Base-by-base conservation (phyloP, 371 early-diverging fungal genomes). In the Dinochytrium kinnereticum region DNA sequence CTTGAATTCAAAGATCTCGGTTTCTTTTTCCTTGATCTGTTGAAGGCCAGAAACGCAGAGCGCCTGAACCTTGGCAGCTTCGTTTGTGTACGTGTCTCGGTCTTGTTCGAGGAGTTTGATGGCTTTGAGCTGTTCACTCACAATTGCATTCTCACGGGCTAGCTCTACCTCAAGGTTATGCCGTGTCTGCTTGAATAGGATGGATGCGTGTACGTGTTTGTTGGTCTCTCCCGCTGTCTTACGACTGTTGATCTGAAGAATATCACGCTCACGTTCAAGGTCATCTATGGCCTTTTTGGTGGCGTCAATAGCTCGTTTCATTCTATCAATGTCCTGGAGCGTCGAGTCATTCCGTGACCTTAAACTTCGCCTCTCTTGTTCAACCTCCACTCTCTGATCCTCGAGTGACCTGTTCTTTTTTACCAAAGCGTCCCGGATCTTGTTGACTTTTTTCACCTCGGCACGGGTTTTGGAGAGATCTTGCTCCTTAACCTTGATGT, bases 111-210 rank as follows among this genome's bases (percentile, higher is more conserved):
- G 55, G 0, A 30, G 66, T 30, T 64, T 66, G 31, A 81, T 73
- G 21, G 53, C 64, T 57, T 76, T 71, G 10, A 76, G 59, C 37
- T 78, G 78, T 15, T 79, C 75, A 19, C 50, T 37, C 19, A 78
- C 61, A 31, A 85, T 85, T 30, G 69, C 64, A 24, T 77, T 55
- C 59, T 80, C 82, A 15, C 85, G 74, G 15, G 61, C 76, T 1
- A 84, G 68, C 53, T 87, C 86, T 13, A 86, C 71, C 71, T 86
- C 84, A 10, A 87, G 74, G 64, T 84, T 84, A 71, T 82, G 82
- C 24, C 82, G 81, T 38, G 78, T 73, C 68, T 86, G 86, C 51
- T 72, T 71, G 30, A 80, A 76, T 10, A 83, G 71, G n/a, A 82
- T 13, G 17, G 81, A 50, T 55, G 81, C 64, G 31, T 80, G 71